Conservation (phyloP, 345 rosid genomes). For the Brassica carinata region DNA sequence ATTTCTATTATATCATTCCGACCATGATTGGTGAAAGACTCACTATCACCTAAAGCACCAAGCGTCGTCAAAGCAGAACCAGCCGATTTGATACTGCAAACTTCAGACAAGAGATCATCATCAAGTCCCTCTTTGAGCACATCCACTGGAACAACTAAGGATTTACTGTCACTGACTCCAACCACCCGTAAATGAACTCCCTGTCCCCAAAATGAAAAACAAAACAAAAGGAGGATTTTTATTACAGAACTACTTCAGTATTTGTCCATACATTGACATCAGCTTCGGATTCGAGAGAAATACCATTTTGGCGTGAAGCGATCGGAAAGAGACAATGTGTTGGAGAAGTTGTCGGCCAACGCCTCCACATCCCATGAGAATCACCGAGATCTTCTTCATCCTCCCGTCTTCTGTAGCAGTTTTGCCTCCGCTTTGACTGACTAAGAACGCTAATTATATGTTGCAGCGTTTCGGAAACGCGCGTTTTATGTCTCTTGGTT, state of each 20-base stretch:
- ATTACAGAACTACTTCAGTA: background rate
- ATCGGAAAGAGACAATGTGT: slow-evolving; percentile 83
- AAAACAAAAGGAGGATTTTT: background rate
- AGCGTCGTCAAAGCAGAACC: slow-evolving; percentile 57
- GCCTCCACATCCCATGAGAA: slow-evolving; percentile 86
- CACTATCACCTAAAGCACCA: slow-evolving; percentile 45
- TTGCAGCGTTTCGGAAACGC: too few species aligned
- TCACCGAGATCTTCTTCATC: slow-evolving; percentile 71
- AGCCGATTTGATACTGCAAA: slow-evolving; percentile 61
- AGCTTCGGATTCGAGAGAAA: background rate
- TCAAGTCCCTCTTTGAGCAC: slow-evolving; percentile 50
- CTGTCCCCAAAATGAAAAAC: slow-evolving; percentile 36
- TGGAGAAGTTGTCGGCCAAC: slow-evolving; percentile 88
- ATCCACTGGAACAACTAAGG: slow-evolving; percentile 56
- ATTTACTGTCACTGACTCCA: slow-evolving; percentile 82
- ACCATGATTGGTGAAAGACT: background rate
- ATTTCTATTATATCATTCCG: background rate
- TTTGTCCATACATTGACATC: background rate
- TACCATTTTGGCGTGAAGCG: slow-evolving; percentile 74
- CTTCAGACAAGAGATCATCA: slow-evolving; percentile 56
- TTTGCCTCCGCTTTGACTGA: background rate
- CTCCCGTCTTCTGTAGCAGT: background rate
- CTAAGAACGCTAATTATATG: background rate
- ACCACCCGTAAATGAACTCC: slow-evolving; percentile 76
- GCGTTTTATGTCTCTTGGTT: too few species aligned